These are phyloP conservation scores for Glycine soja DNA, from an alignment of 306 rosid genomes.

Conservation along the genomic window DNA sequence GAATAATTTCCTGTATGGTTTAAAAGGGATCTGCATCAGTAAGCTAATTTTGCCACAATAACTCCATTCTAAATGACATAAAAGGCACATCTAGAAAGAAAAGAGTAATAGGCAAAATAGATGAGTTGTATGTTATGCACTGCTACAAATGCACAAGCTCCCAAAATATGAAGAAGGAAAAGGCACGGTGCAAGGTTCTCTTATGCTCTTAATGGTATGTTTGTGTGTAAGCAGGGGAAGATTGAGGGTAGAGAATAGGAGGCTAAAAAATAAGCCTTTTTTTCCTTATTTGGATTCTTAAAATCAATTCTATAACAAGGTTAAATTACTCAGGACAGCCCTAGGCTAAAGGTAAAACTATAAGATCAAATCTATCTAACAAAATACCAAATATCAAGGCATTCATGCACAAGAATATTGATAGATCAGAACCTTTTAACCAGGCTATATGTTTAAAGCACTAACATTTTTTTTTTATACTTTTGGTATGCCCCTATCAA, in stretches of 20 bases:
- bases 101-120: constrained; percentile 15
- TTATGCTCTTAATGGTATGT: not conserved
- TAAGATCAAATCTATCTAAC: too few species aligned
- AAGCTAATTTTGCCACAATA: constrained; percentile 38
- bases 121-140: constrained; percentile 9
- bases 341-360: too few species aligned
- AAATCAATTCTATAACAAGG: too few species aligned
- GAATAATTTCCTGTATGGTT: constrained; percentile 49
- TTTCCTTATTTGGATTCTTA: too few species aligned
- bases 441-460: too few species aligned
- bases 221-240: not conserved
- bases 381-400: too few species aligned
- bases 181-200: not conserved
- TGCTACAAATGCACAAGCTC: constrained; percentile 12
- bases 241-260: not conserved
- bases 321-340: too few species aligned
- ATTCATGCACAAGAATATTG: not conserved
- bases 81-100: constrained; percentile 40
- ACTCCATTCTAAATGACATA: not conserved
- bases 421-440: too few species aligned
- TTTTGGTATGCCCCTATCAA: not conserved
- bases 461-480: not conserved
- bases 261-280: too few species aligned
- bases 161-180: constrained; percentile 25
- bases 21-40: constrained; percentile 24